phyloP scores from a whole-genome alignment of 768 basidiomycete genomes.

The Artomyces pyxidatus region DNA sequence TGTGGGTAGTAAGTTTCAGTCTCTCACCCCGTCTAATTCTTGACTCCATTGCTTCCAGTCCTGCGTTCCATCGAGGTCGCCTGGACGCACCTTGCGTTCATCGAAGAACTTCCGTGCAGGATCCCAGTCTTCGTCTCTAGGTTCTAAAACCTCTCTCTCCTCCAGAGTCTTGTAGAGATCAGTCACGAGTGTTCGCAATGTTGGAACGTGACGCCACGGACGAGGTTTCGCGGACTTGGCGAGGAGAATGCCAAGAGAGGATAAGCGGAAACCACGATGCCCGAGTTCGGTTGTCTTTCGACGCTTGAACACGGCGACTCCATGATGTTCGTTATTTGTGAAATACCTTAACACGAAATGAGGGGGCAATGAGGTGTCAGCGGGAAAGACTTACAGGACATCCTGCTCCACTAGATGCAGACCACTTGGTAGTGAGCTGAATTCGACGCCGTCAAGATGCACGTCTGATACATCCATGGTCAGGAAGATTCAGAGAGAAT shows the following conservation, averaged over 20 bases:
- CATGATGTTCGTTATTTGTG: conserved; percentile 57
- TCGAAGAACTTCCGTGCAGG: conserved; percentile 59
- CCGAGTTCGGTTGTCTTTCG: conserved; percentile 61
- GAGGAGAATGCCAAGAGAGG: conserved; percentile 68
- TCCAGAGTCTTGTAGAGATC: conserved; percentile 46
- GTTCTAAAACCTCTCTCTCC: conserved; percentile 37
- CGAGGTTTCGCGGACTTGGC: conserved; percentile 55
- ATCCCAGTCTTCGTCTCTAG: conserved; percentile 52
- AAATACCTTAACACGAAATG: conserved; percentile 46
- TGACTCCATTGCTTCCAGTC: conserved; percentile 64
- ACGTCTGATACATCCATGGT: conserved; percentile 36
- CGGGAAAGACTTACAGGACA: conserved; percentile 51
- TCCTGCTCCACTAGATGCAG: conserved; percentile 74
- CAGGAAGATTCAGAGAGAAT: not conserved
- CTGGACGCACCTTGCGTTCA: conserved; percentile 41
- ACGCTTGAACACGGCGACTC: conserved; percentile 68
- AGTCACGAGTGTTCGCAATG: conserved; percentile 52
- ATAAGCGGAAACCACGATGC: conserved; percentile 73
- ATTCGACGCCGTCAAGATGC: conserved; percentile 65
- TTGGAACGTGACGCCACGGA: conserved; percentile 67
- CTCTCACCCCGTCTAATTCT: conserved; percentile 47
- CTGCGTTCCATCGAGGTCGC: conserved; percentile 47
- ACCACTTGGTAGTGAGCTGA: conserved; percentile 75
- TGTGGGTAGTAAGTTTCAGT: not conserved
- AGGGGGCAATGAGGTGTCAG: conserved; percentile 1